Evolutionary conservation across 805 yeast genomes (phyloP).

Genomic region (Candida anglica): DNA sequence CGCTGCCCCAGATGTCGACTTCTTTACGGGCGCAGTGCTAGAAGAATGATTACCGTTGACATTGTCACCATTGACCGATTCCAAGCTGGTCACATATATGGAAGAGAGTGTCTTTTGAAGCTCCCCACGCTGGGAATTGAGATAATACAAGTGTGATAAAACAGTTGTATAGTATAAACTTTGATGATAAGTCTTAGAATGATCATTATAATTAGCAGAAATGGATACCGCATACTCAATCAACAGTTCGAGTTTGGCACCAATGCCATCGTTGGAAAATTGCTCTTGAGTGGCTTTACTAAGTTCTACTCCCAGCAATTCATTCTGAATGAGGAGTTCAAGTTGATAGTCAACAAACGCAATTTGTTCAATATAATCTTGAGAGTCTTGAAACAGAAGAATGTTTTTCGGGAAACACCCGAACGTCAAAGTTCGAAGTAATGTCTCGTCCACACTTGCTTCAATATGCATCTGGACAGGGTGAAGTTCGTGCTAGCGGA

Average conservation of each 20-base stretch:
- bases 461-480: slow-evolving; percentile 30
- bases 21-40: too few relatives aligned
- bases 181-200: slow-evolving; percentile 23
- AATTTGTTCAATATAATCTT: slow-evolving; percentile 28
- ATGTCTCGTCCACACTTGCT: slow-evolving; percentile 18
- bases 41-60: background rate
- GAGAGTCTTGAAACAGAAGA: slow-evolving; percentile 28
- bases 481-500: too few relatives aligned
- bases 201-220: slow-evolving; percentile 19
- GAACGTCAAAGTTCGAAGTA: slow-evolving; percentile 23
- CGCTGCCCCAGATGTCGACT: background rate
- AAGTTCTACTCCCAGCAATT: slow-evolving; percentile 19
- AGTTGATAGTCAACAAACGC: slow-evolving; percentile 36
- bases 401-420: slow-evolving; percentile 37
- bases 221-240: slow-evolving; percentile 22
- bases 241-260: slow-evolving; percentile 21
- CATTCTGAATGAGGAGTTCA: slow-evolving; percentile 26
- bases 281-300: slow-evolving; percentile 4
- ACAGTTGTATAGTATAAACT: slow-evolving; percentile 27
- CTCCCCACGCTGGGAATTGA: slow-evolving; percentile 20
- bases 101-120: slow-evolving; percentile 7
- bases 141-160: slow-evolving; percentile 30
- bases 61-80: background rate
- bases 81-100: background rate
- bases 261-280: slow-evolving; percentile 5